Conservation (phyloP, 495 filamentous ascomycete species). For the Tetracladium marchalianum region DNA sequence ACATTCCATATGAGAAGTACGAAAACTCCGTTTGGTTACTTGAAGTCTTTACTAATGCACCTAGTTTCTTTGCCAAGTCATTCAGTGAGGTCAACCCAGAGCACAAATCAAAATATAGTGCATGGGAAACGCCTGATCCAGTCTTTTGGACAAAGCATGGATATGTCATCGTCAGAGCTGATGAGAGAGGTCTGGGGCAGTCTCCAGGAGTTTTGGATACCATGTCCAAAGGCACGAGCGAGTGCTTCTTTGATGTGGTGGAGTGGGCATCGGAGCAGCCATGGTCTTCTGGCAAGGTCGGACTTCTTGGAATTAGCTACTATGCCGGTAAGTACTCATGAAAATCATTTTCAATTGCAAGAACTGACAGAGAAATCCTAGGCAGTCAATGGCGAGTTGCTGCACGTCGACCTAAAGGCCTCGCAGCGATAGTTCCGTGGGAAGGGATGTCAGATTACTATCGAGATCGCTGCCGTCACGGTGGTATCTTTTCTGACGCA, state of each 20-base stretch:
- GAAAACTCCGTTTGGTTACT: conserved; percentile 19
- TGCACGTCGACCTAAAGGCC: conserved; percentile 25
- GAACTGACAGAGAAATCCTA: no score
- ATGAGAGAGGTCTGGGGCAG: conserved; percentile 26
- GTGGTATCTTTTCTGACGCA: conserved; percentile 50
- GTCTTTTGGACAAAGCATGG: conserved; percentile 24
- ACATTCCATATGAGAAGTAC: conserved; percentile 41
- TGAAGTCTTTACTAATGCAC: conserved; percentile 1
- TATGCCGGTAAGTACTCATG: conserved; percentile 6
- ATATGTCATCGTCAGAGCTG: conserved; percentile 30
- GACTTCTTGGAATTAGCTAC: conserved; percentile 30
- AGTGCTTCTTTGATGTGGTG: conserved; percentile 30
- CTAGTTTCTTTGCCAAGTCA: conserved; percentile 27
- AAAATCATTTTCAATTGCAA: no score
- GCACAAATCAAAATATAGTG: conserved; percentile 13
- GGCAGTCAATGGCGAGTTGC: conserved; percentile 30
- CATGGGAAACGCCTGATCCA: conserved; percentile 33
- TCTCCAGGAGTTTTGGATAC: conserved; percentile 24
- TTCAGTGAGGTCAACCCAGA: conserved; percentile 34
- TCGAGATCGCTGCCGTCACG: conserved; percentile 34
- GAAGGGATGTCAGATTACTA: conserved; percentile 34
- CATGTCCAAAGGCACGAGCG: conserved; percentile 26
- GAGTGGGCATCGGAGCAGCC: conserved; percentile 24
- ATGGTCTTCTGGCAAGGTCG: conserved; percentile 33
- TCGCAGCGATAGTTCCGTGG: conserved; percentile 35